Evolutionary conservation across 495 filamentous ascomycete species (phyloP), one percentile per base, ranked within the genome.

Genomic region (Echria macrotheca): DNA sequence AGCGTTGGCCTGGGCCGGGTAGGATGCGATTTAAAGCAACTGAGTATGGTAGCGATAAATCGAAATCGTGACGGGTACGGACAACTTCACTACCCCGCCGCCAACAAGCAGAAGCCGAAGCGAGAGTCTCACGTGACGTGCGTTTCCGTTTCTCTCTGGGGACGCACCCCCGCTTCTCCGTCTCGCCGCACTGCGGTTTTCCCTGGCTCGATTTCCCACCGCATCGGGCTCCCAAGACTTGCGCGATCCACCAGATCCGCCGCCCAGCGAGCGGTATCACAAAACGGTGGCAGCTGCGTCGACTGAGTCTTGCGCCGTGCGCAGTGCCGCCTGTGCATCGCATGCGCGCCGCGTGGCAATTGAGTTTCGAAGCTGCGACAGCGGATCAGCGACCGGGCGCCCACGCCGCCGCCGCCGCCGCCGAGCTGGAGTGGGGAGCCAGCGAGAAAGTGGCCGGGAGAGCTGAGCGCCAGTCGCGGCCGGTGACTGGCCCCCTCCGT

Each of bases 261-360:
- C 19, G 25, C 42, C 18, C 41, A 18, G 24, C 50, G 21, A 6
- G 24, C 43, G 25, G 50, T 53, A 46, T 53, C 50, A 53, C 50
- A 53, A 53, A 53, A 53, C 50, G 50, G 50, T 32, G 50, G 18
- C 47, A 2, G n/a, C n/a, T n/a, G n/a, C n/a, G n/a, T n/a, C n/a
- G n/a, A n/a, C n/a, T n/a, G n/a, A n/a, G n/a, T n/a, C n/a, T n/a
- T n/a, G n/a, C n/a, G n/a, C n/a, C n/a, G n/a, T n/a, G n/a, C n/a
- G n/a, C n/a, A n/a, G n/a, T n/a, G n/a, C n/a, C n/a, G n/a, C n/a
- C n/a, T n/a, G n/a, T n/a, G 42, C 26, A 17, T 24, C 39, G 23
- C n/a, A 7, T 42, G 39, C 39, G 39, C 21, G 28, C 7, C 28
- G 28, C 6, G 28, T 12, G 28, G 28, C 28, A 31, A 31, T 31